Evolutionary conservation across 331 rosid genomes (phyloP).

Genomic region (Ulmus americana): DNA sequence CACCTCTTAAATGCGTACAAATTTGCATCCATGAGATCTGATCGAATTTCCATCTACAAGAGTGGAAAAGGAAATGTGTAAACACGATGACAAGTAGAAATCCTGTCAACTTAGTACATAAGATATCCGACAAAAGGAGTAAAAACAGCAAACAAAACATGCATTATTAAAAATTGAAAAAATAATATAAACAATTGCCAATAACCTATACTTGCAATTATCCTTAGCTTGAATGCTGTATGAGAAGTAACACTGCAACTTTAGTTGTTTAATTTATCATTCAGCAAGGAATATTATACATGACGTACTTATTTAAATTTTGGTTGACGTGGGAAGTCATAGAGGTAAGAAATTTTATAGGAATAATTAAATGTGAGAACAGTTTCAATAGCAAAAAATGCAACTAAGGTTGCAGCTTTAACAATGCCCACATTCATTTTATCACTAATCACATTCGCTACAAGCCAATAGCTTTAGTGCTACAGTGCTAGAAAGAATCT

Average conservation of each 20-base stretch:
- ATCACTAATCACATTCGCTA: constrained; percentile 3
- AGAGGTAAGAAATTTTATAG: neutral
- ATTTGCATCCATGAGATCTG: constrained; percentile 98
- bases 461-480: constrained; percentile 1
- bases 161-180: neutral
- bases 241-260: neutral
- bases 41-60: constrained; percentile 78
- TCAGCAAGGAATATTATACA: neutral
- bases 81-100: constrained; percentile 7
- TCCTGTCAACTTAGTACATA: neutral
- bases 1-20: constrained; percentile 92
- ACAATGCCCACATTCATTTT: neutral
- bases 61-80: constrained; percentile 7
- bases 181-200: neutral
- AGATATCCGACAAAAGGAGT: neutral
- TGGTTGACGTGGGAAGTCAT: neutral
- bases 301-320: neutral
- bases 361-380: neutral
- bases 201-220: neutral
- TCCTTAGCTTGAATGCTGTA: neutral
- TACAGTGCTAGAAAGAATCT: neutral
- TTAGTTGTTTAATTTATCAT: neutral
- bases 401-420: neutral
- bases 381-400: neutral
- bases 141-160: neutral